Base-by-base conservation (phyloP, 1,139 yeast species). In the Kazachstania sp. region DNA sequence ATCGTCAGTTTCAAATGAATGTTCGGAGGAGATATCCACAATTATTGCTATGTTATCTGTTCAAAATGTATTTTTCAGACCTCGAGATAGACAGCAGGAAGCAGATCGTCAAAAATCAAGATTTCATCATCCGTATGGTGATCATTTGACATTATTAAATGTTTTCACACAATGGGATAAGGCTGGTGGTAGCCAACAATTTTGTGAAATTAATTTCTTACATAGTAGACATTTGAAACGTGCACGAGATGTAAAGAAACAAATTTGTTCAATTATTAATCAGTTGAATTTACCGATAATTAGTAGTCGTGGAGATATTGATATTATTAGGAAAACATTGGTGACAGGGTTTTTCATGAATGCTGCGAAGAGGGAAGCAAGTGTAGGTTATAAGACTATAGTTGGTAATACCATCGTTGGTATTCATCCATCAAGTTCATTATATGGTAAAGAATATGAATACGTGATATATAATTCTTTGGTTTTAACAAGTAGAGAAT, bases 281-380 rank as follows among this genome's bases (percentile, higher is more conserved):
- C n/a, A n/a, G n/a, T n/a, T n/a, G 77, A 79, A 45, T 79, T 87
- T 42, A 97, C 95, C 11, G 83, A 81, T 56, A 88, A n/a, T n/a
- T n/a, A n/a, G 79, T 58, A 95, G 94, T 44, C 77, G 98, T 54
- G 72, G 45, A 71, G 70, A 49, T 88, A 83, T 66, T 77, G 79
- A 76, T 55, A 84, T 86, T 59, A 82, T 92, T 54, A 77, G 95
- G 51, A 83, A 84, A 66, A 96, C 98, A 0, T 71, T 92, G 48
- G 77, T 87, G 8, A 79, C 88, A n/a, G 99, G 98, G 2, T 90
- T 88, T 66, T 92, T 92, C 72, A 90, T 92, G 97, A 98, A 92
- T 71, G 96, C 86, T 45, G 98, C 97, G 40, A 90, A 90, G 71
- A 78, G 79, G 71, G 82, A 77, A 65, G 77, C 83, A 49, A 83